A percentile compares a stretch with the other conserved stretches of the same genome.
Evolutionary conservation across 495 filamentous ascomycete genomes (phyloP).

Genomic region (Penicillium cataractarum): DNA sequence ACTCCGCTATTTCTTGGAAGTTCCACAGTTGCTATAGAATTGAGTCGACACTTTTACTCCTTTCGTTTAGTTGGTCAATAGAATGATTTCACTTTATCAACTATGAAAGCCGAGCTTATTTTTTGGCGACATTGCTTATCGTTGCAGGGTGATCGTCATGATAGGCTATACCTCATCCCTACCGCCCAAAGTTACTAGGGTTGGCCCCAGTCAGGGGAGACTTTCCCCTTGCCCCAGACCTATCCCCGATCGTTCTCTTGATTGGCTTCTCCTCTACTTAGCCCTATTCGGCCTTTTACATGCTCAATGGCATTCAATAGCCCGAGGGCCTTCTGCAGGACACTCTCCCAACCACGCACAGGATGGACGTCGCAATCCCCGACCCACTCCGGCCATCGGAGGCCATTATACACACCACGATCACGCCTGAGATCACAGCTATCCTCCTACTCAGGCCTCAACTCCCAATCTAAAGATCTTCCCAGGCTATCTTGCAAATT

Average conservation of each 20-base stretch:
- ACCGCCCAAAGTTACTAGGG: background rate
- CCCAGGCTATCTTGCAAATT: background rate
- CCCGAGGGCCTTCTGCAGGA: background rate
- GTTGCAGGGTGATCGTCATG: background rate
- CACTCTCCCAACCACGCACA: slow-evolving; percentile 3
- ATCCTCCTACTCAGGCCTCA: background rate
- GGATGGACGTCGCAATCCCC: slow-evolving; percentile 9
- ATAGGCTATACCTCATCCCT: background rate
- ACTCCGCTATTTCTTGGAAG: background rate
- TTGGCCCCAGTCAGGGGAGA: background rate
- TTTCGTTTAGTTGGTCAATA: slow-evolving; percentile 2
- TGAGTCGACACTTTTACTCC: background rate
- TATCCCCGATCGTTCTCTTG: background rate
- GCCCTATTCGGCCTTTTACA: background rate
- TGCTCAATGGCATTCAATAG: slow-evolving; percentile 6
- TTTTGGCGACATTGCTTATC: background rate
- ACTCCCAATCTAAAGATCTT: background rate
- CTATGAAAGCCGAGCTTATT: background rate
- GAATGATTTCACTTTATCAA: background rate
- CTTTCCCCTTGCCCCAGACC: background rate
- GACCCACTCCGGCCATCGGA: slow-evolving; percentile 27
- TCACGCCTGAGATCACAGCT: background rate
- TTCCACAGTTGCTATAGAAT: background rate
- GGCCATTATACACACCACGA: slow-evolving; percentile 6
- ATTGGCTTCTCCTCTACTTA: background rate